These are phyloP conservation scores for Pseudogymnoascus sp. DNA, from an alignment of 2,329 filamentous ascomycete species.

Conservation along the genomic window DNA sequence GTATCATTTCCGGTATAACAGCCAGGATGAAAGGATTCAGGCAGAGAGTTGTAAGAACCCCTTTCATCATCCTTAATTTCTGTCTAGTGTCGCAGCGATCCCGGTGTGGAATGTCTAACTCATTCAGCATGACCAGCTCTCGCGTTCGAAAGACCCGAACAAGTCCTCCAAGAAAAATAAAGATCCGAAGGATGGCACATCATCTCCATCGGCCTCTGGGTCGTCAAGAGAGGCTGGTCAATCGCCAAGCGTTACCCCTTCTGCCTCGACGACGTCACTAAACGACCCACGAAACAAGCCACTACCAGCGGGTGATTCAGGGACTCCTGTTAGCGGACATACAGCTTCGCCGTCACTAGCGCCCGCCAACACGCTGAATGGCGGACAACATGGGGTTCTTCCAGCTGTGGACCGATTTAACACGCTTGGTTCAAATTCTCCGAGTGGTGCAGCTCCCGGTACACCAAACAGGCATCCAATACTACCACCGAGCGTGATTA, in stretches of 20 bases:
- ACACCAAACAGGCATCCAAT: constrained; percentile 59
- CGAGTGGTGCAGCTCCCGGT: constrained; percentile 41
- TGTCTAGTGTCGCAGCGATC: constrained; percentile 13
- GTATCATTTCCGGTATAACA: background rate
- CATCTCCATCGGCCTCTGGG: constrained; percentile 62
- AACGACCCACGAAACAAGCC: constrained; percentile 82
- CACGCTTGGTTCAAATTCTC: constrained; percentile 30
- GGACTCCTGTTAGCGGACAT: constrained; percentile 17
- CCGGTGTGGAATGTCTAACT: constrained; percentile 35
- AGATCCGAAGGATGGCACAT: constrained; percentile 67
- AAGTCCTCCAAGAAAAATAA: constrained; percentile 77
- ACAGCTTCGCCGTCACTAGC: constrained; percentile 22
- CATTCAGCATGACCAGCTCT: constrained; percentile 72
- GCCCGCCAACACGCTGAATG: constrained; percentile 26
- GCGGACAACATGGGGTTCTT: constrained; percentile 23
- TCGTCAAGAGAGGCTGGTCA: constrained; percentile 48
- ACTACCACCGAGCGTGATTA: constrained; percentile 80
- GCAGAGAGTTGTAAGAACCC: constrained; percentile 80
- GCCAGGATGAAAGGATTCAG: constrained; percentile 91
- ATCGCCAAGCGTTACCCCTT: constrained; percentile 66
- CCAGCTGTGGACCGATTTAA: constrained; percentile 39
- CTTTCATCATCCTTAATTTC: constrained; percentile 19
- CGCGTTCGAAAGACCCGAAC: constrained; percentile 75
- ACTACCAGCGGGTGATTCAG: constrained; percentile 50
- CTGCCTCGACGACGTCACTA: constrained; percentile 81